Evolutionary conservation across 805 yeast genomes (phyloP).

Genomic region (Yamadazyma akitaensis): DNA sequence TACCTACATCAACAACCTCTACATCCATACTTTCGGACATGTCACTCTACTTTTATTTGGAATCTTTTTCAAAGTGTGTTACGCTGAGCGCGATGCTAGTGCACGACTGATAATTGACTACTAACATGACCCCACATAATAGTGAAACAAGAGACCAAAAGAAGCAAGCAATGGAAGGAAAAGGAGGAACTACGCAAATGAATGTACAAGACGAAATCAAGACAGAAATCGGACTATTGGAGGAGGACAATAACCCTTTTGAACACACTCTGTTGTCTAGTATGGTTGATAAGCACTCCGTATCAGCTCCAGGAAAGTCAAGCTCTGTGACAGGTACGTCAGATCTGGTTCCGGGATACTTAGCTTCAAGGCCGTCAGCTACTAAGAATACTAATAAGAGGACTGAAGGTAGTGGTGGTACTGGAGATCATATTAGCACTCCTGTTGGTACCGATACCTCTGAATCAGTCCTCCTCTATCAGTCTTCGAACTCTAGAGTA

Average conservation of each 20-base stretch:
- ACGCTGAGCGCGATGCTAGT: not conserved
- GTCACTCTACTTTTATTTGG: not conserved
- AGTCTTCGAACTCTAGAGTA: not conserved
- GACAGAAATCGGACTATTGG: conserved; percentile 7
- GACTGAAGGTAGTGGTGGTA: no score
- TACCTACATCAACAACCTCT: conserved; percentile 12
- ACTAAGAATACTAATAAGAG: no score
- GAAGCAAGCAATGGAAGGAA: not conserved
- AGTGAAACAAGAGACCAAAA: not conserved
- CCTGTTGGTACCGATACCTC: not conserved
- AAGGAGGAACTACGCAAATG: not conserved
- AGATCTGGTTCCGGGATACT: not conserved
- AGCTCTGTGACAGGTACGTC: not conserved
- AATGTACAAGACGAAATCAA: not conserved
- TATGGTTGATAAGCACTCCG: not conserved
- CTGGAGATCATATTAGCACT: not conserved
- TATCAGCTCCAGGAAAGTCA: not conserved
- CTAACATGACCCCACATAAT: not conserved
- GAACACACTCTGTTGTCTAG: conserved; percentile 13
- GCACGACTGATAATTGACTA: not conserved
- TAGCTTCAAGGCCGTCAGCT: not conserved
- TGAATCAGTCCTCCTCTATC: not conserved
- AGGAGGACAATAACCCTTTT: conserved; percentile 38
- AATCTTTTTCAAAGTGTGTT: not conserved
- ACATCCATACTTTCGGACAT: conserved; percentile 8